A percentile compares a stretch with the other conserved stretches of the same genome.
These are phyloP conservation scores for Kodamaea jinghongensis DNA, from an alignment of 805 yeast species.

Conservation along the genomic window DNA sequence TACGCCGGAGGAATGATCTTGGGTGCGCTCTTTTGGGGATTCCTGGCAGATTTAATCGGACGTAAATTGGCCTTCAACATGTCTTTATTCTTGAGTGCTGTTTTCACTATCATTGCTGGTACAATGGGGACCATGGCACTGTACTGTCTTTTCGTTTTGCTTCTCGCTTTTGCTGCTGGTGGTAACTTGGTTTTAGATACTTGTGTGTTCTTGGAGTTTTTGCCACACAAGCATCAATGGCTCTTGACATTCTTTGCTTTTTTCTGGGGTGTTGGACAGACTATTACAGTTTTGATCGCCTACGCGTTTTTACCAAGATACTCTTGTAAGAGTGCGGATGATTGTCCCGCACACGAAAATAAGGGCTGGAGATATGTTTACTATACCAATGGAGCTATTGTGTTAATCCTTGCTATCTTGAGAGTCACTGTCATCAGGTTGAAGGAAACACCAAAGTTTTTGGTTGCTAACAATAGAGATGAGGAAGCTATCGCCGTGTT, in stretches of 20 bases:
- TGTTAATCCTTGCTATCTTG: constrained; percentile 33
- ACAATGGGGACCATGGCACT: constrained; percentile 49
- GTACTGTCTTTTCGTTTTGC: constrained; percentile 47
- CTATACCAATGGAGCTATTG: constrained; percentile 48
- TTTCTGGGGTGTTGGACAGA: constrained; percentile 48
- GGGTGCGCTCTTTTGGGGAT: constrained; percentile 57
- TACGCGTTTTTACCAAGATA: constrained; percentile 55
- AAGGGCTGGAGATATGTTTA: constrained; percentile 62
- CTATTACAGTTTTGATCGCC: constrained; percentile 48
- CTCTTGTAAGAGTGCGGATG: constrained; percentile 40
- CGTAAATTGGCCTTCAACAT: constrained; percentile 21
- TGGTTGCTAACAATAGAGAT: constrained; percentile 51
- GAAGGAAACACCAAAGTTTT: constrained; percentile 56
- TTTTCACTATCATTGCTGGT: constrained; percentile 52
- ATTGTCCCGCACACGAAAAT: constrained; percentile 47
- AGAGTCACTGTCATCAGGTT: constrained; percentile 35
- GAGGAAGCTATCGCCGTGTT: constrained; percentile 45
- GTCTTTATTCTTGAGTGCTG: constrained; percentile 46
- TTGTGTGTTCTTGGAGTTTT: constrained; percentile 50
- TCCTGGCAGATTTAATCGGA: constrained; percentile 37
- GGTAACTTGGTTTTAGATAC: constrained; percentile 58
- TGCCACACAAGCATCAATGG: constrained; percentile 52
- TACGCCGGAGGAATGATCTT: constrained; percentile 43
- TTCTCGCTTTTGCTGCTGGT: constrained; percentile 48
- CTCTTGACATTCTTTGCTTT: constrained; percentile 46